phyloP scores from a whole-genome alignment of 495 filamentous ascomycete genomes.

The Trichoderma virens region DNA sequence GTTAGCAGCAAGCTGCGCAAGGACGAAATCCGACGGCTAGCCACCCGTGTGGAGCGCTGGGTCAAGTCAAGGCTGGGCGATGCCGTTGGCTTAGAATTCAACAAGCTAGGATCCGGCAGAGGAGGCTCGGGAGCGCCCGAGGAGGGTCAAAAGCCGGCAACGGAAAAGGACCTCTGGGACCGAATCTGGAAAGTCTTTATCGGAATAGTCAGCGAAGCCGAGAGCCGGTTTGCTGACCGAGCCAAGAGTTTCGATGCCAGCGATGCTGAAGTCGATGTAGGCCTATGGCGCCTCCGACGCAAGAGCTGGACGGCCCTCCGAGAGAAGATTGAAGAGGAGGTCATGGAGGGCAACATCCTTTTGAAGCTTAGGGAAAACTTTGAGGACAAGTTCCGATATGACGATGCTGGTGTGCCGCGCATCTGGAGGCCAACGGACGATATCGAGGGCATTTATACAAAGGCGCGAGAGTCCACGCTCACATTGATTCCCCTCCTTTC shows the following conservation, averaged over 20 bases:
- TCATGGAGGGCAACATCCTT: conserved; percentile 93
- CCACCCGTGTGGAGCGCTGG: conserved; percentile 84
- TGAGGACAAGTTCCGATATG: conserved; percentile 97
- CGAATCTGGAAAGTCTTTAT: conserved; percentile 86
- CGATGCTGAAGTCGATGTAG: conserved; percentile 84
- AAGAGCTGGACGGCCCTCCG: conserved; percentile 90
- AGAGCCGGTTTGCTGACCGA: conserved; percentile 74
- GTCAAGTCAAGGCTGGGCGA: conserved; percentile 81
- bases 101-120: conserved; percentile 80
- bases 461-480: conserved; percentile 82
- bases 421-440: conserved; percentile 98
- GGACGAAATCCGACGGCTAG: conserved; percentile 92
- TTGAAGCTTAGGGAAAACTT: conserved; percentile 97
- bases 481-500: conserved; percentile 83
- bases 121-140: conserved; percentile 74
- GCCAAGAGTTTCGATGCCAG: conserved; percentile 90
- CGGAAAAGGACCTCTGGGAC: conserved; percentile 90
- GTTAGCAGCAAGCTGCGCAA: conserved; percentile 73
- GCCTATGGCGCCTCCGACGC: conserved; percentile 81
- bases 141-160: conserved; percentile 57
- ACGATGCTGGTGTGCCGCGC: conserved; percentile 85
- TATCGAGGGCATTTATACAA: conserved; percentile 90
- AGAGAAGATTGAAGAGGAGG: conserved; percentile 91
- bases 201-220: conserved; percentile 77
- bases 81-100: conserved; percentile 87